Base-by-base conservation (phyloP, 495 filamentous ascomycete genomes). In the Sporormia fimetaria region DNA sequence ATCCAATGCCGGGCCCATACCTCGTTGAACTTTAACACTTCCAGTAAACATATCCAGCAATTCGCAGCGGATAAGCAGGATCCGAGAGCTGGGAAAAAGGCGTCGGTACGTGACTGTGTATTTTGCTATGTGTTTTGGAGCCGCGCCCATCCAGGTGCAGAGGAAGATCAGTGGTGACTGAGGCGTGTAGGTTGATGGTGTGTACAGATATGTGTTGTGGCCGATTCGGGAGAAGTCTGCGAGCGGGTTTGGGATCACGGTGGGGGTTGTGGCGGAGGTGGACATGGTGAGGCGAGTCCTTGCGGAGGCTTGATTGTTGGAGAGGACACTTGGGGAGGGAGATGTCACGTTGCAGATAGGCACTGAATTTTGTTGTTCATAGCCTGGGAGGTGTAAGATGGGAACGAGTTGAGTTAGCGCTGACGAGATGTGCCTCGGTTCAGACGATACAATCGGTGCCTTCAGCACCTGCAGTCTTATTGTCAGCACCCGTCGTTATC, bases 71-170 rank as follows among this genome's bases (percentile, higher is more conserved):
- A 64, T 29, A 6, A 63, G 43, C 8, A 63, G 39, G 34, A 61
- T 58, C 3, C 35, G 40, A 5, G 58, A 47, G 9, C 24, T 26
- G 3, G 60, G 60, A 24, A 51, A 54, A 3, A 58, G 46, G 4
- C 20, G 16, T 9, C 37, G 41, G 46, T 60, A 58, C 4, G 43
- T 17, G 11, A 34, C 24, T 3, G 48, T 50, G 42, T 62, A 64
- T 32, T 59, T 62, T 8, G 52, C 44, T 12, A 64, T 57, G 44
- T 62, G 56, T 32, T 57, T 57, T 6, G 43, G 34, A 6, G 49
- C 53, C 4, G 57, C 61, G 15, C 45, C 50, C 4, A 52, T 39
- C 57, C 60, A 62, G 10, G 49, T 42, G 45, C 46, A 59, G 35
- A 64, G 21, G 30, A 63, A 35, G 24, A 61, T 42, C 21, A 63